Percentiles rank a stretch among this genome's conserved stretches.
phyloP scores from a whole-genome alignment of 345 rosid species.

The Nephelium lappaceum region DNA sequence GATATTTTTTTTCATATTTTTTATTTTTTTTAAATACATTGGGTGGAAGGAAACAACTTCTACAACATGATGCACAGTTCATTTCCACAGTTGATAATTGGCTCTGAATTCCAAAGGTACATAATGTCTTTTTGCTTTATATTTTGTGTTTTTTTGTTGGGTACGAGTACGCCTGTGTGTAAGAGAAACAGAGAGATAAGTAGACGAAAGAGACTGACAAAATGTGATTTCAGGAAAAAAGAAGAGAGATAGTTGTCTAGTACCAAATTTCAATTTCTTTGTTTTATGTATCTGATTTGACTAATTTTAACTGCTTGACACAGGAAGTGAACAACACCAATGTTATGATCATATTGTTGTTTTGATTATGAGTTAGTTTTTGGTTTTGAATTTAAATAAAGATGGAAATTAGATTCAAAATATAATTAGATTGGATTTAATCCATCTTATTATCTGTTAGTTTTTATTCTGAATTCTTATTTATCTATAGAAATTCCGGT shows the following conservation, averaged over 20 bases:
- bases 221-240: not conserved
- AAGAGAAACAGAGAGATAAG: not conserved
- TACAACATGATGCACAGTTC: not conserved
- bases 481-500: too few relatives aligned
- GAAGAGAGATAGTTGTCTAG: not conserved
- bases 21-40: too few relatives aligned
- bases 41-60: not conserved
- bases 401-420: too few relatives aligned
- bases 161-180: not conserved
- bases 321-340: too few relatives aligned
- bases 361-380: too few relatives aligned
- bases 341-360: too few relatives aligned
- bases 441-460: too few relatives aligned
- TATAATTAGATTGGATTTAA: too few relatives aligned
- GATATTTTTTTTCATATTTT: too few relatives aligned
- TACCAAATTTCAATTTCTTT: not conserved
- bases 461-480: too few relatives aligned
- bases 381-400: too few relatives aligned
- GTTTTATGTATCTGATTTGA: not conserved
- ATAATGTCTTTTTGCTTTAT: not conserved
- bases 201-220: not conserved
- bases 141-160: not conserved
- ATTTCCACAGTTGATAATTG: not conserved
- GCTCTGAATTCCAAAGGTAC: not conserved
- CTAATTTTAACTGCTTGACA: not conserved